Evolutionary conservation across 2,329 filamentous ascomycete species (phyloP).

Genomic region (Colletotrichum endophyticum): DNA sequence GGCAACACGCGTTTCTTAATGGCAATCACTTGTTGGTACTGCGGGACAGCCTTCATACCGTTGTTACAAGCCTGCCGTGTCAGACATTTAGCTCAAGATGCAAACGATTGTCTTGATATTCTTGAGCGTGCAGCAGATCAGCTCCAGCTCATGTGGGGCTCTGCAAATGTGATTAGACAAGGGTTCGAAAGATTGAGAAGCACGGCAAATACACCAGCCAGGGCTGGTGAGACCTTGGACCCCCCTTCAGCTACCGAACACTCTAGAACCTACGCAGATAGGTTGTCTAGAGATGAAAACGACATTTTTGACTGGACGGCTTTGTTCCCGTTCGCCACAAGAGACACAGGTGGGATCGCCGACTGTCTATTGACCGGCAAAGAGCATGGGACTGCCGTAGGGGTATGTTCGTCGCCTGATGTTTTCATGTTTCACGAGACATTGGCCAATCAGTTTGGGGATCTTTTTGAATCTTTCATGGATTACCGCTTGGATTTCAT

Average conservation of each 20-base stretch:
- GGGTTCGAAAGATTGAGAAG: constrained; percentile 33
- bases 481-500: constrained; percentile 20
- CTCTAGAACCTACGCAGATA: neutral
- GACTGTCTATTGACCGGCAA: constrained; percentile 26
- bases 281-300: neutral
- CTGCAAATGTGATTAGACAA: constrained; percentile 35
- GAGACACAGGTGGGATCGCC: constrained; percentile 31
- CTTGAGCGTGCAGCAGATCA: constrained; percentile 35
- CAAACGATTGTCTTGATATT: constrained; percentile 36
- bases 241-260: neutral
- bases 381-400: constrained; percentile 22
- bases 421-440: constrained; percentile 26
- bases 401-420: constrained; percentile 24
- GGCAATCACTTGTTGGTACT: constrained; percentile 48
- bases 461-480: constrained; percentile 21
- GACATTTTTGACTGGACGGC: constrained; percentile 33
- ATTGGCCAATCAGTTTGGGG: constrained; percentile 27
- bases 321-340: constrained; percentile 38
- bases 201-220: neutral
- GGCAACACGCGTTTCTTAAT: constrained; percentile 44
- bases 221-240: neutral
- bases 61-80: constrained; percentile 41
- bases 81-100: constrained; percentile 31
- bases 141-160: constrained; percentile 38
- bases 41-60: constrained; percentile 44